Evolutionary conservation across 2,329 filamentous ascomycete species (phyloP), one percentile per base, ranked within the genome.

Genomic region (Periconia sp.): DNA sequence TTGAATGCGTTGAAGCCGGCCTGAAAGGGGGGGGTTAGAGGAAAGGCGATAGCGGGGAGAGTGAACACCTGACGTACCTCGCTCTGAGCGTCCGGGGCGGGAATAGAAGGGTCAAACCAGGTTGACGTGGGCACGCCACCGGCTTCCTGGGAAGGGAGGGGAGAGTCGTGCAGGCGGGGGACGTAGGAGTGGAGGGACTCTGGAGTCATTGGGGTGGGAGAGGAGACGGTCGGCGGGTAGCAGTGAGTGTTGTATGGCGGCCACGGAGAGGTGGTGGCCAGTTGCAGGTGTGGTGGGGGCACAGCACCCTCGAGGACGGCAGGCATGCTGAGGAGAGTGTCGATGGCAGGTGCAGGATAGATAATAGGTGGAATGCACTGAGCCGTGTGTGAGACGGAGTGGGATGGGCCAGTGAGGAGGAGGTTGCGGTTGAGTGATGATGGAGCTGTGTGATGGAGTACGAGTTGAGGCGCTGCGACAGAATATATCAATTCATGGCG

Each of bases 261-360:
- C 65, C 64, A 69, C 43, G 55, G 57, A 38, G 55, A 43, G 37
- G 56, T 60, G 26, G 46, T 52, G 26, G 57, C 54, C 52, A 63
- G 59, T 37, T 53, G 54, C 25, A 65, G 58, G 56, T 66, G 63
- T 28, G 63, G 61, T 56, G 59, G 62, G 56, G 63, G 64, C 54
- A 63, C 59, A 52, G 63, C 48, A 59, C 54, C 52, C 56, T 68
- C 61, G 54, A 68, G 54, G 50, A 63, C 55, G 43, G 63, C 56
- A 47, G 65, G 62, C 66, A 70, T 70, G 45, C 32, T 24, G 40
- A 41, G 13, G 40, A 38, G 43, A 29, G 36, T 33, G 41, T 41
- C 36, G 21, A 43, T 40, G 35, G 16, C 25, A 32, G 42, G 30
- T 21, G 31, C 42, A 50, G 43, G 46, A 48, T 39, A 54, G 48